Conservation (phyloP, 2,329 filamentous ascomycete species). For the Aspergillus alliaceus region DNA sequence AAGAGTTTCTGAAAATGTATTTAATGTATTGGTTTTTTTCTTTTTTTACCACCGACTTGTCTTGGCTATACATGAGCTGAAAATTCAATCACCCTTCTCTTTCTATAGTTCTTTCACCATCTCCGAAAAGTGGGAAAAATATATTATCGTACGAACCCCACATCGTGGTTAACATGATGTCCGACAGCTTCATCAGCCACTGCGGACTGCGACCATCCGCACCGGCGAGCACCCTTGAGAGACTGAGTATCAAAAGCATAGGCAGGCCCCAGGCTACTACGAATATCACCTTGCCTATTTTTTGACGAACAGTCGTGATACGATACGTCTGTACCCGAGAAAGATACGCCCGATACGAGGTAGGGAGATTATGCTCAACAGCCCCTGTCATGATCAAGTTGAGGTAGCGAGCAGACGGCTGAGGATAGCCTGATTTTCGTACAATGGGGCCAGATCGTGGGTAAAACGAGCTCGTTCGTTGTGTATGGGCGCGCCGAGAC, state of each 20-base stretch:
- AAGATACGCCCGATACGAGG: constrained; percentile 75
- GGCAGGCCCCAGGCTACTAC: constrained; percentile 59
- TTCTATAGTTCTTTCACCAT: constrained; percentile 70
- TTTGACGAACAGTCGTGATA: constrained; percentile 66
- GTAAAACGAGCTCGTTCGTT: background rate
- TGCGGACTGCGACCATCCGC: constrained; percentile 65
- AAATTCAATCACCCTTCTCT: background rate
- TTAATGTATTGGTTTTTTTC: too few relatives aligned
- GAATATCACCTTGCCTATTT: constrained; percentile 64
- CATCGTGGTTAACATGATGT: constrained; percentile 55
- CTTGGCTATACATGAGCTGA: background rate
- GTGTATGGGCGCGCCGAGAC: constrained; percentile 1
- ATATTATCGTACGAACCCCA: constrained; percentile 67
- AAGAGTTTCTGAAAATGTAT: background rate
- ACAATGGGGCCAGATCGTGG: constrained; percentile 40
- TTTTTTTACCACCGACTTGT: too few relatives aligned
- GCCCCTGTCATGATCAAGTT: constrained; percentile 78
- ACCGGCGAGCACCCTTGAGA: constrained; percentile 53
- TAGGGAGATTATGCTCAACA: constrained; percentile 74
- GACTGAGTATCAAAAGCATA: constrained; percentile 54
- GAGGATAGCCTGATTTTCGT: constrained; percentile 70
- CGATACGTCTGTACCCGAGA: constrained; percentile 68
- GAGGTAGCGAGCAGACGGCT: constrained; percentile 81
- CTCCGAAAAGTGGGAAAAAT: constrained; percentile 72
- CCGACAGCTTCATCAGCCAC: constrained; percentile 62